phyloP scores from a whole-genome alignment of 768 basidiomycete species.

The Lactarius vividus region DNA sequence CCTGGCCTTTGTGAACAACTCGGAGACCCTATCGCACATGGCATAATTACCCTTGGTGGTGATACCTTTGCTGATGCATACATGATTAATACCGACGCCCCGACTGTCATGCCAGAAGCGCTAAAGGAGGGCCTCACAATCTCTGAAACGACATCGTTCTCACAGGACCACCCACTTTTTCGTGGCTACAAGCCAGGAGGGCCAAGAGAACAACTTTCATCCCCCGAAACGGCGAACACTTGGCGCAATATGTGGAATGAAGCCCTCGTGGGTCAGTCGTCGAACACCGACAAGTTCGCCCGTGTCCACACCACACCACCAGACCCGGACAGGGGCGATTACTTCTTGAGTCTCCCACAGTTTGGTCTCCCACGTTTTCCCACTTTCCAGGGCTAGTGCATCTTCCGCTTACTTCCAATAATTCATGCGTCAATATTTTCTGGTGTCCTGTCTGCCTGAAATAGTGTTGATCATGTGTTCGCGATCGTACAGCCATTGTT shows the following conservation, averaged over 20 bases:
- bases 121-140: constrained; percentile 10
- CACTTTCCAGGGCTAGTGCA: background rate
- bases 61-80: constrained; percentile 21
- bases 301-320: background rate
- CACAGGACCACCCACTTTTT: constrained; percentile 27
- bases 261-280: constrained; percentile 12
- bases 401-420: background rate
- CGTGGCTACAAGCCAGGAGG: constrained; percentile 13
- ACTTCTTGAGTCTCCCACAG: background rate
- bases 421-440: background rate
- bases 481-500: too few relatives aligned
- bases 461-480: too few relatives aligned
- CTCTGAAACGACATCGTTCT: background rate
- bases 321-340: background rate
- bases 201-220: background rate
- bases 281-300: background rate
- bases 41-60: constrained; percentile 25
- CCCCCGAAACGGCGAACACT: background rate
- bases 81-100: constrained; percentile 24
- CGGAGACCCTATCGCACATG: constrained; percentile 21
- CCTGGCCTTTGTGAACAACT: constrained; percentile 22
- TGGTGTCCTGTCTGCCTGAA: background rate
- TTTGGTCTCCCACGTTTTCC: background rate
- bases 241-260: constrained; percentile 22
- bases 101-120: constrained; percentile 1